These are phyloP conservation scores for Aspergillus aculeatinus DNA, from an alignment of 2,329 filamentous ascomycete species.

Conservation along the genomic window DNA sequence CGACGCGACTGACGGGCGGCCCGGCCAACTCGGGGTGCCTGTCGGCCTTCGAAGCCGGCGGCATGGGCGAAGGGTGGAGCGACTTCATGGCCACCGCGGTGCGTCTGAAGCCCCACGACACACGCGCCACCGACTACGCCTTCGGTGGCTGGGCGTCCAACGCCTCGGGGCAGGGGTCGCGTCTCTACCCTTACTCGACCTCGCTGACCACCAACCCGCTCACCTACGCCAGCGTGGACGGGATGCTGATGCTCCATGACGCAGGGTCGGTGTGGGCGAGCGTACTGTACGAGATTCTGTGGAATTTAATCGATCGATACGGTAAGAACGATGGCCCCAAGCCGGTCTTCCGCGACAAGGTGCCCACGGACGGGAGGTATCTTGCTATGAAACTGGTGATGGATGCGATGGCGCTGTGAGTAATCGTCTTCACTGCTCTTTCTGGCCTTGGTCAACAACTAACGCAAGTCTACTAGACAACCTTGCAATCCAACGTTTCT, in stretches of 20 bases:
- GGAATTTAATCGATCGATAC: slow-evolving; percentile 17
- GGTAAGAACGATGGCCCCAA: slow-evolving; percentile 12
- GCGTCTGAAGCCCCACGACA: slow-evolving; percentile 15
- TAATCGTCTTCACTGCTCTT: neutral
- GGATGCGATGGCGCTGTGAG: slow-evolving; percentile 18
- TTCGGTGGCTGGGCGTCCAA: slow-evolving; percentile 14
- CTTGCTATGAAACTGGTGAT: slow-evolving; percentile 19
- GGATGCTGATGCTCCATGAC: slow-evolving; percentile 3
- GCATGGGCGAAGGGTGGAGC: slow-evolving; percentile 20
- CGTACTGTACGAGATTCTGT: slow-evolving; percentile 17
- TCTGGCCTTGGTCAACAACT: neutral
- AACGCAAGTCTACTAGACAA: slow-evolving; percentile 7
- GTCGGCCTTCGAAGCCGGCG: slow-evolving; percentile 8
- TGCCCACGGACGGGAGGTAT: slow-evolving; percentile 19
- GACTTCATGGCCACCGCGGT: slow-evolving; percentile 16
- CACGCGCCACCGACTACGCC: slow-evolving; percentile 7
- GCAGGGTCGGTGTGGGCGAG: slow-evolving; percentile 15
- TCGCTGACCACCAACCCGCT: slow-evolving; percentile 14
- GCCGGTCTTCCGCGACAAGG: slow-evolving; percentile 7
- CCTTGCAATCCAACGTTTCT: slow-evolving; percentile 18
- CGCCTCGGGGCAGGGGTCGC: slow-evolving; percentile 3
- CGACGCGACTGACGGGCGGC: slow-evolving; percentile 13
- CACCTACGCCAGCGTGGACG: slow-evolving; percentile 13
- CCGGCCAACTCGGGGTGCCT: slow-evolving; percentile 14
- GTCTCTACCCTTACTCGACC: slow-evolving; percentile 16